Evolutionary conservation across 2,329 filamentous ascomycete species (phyloP), one percentile per base, ranked within the genome.

Genomic region (Stagonosporopsis tanaceti): DNA sequence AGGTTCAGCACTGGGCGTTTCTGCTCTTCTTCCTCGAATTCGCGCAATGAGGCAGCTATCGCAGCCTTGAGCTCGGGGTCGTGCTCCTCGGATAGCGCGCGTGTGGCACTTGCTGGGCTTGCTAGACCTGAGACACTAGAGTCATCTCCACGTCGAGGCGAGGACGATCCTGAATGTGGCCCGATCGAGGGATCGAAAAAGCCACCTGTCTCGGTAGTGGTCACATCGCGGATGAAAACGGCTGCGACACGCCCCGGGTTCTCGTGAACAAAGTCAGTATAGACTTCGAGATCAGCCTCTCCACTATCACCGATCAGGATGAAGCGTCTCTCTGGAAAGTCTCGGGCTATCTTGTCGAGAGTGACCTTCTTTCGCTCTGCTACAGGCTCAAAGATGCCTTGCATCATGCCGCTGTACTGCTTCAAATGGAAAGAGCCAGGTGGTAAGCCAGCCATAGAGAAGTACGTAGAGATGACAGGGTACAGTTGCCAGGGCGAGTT

Each of bases 401-500:
- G 94, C 14, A 99, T 82, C 92, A 98, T 97, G 45, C 96, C 95
- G 59, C 87, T 92, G 76, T 99, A 99, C 64, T 96, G 92, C 76
- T 99, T 99, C 64, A 99, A 77, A 73, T 99, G 96, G 64, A 98
- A 91, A 0, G 94, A 97, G 0, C 95, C 96, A 0, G 86, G 86
- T 0, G 95, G 95, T 1, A 99, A 80, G 1, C 90, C 90, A 6
- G 91, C 90, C 38, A 89, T 78, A 63, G 88, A 87, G 75, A 98
- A 96, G 74, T 90, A 99, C 50, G 86, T 92, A 5, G 91, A 89
- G 11, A 99, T 80, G 2, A 98, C 87, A 0, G 95, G 95, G 68
- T 92, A 99, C 6, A 99, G 84, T 74, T 99, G 96, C 96, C 96
- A 99, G 0, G 95, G 95, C 47, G 94, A 96, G 77, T 99, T 99